Evolutionary conservation across 192 early-diverging fungal species (phyloP).

Genomic region (Coemansia sp.): DNA sequence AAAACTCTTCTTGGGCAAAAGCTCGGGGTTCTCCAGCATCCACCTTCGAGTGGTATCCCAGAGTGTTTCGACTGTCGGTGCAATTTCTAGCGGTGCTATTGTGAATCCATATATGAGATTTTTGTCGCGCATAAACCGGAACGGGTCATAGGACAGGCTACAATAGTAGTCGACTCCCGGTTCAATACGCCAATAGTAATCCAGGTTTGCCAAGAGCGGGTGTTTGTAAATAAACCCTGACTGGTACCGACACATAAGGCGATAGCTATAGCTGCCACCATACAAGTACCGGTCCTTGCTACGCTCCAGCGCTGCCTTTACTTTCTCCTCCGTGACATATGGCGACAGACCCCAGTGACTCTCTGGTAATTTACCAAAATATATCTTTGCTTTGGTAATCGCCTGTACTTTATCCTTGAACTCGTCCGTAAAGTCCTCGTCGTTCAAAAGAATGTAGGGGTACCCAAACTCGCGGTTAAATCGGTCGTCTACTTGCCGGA

Average conservation of each 20-base stretch:
- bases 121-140: slow-evolving; percentile 57
- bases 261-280: slow-evolving; percentile 65
- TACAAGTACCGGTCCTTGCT: slow-evolving; percentile 55
- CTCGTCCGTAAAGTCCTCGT: slow-evolving; percentile 61
- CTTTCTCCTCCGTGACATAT: slow-evolving; percentile 63
- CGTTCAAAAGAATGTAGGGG: slow-evolving; percentile 72
- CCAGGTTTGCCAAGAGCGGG: slow-evolving; percentile 51
- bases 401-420: slow-evolving; percentile 56
- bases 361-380: slow-evolving; percentile 62
- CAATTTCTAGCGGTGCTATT: slow-evolving; percentile 53
- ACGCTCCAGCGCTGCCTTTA: slow-evolving; percentile 54
- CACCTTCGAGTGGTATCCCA: slow-evolving; percentile 51
- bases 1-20: slow-evolving; percentile 54
- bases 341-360: slow-evolving; percentile 74
- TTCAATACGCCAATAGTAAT: slow-evolving; percentile 63
- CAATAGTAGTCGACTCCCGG: slow-evolving; percentile 55
- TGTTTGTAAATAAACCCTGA: slow-evolving; percentile 58
- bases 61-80: slow-evolving; percentile 52
- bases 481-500: slow-evolving; percentile 71
- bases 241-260: slow-evolving; percentile 50
- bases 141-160: slow-evolving; percentile 56
- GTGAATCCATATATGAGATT: slow-evolving; percentile 55
- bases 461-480: slow-evolving; percentile 66
- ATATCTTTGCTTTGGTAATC: slow-evolving; percentile 55
- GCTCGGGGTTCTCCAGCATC: slow-evolving; percentile 56